Conservation (phyloP, 2,329 filamentous ascomycete genomes). For the Colletotrichum liriopes region DNA sequence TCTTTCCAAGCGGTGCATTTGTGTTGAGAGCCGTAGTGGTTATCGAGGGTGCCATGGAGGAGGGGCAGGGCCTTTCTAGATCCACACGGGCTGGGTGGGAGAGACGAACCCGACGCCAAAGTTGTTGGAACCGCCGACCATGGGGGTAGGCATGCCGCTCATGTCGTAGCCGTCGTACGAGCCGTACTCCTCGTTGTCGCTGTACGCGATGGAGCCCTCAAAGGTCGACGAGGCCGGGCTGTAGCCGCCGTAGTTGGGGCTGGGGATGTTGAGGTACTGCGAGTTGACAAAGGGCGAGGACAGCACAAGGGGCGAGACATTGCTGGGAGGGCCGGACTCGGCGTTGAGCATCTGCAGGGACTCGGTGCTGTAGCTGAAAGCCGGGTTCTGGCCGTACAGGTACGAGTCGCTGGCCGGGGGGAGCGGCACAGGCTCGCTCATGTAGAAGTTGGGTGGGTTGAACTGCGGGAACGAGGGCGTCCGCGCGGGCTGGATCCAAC, state of each 20-base stretch:
- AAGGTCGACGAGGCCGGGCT: conserved; percentile 76
- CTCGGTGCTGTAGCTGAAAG: conserved; percentile 77
- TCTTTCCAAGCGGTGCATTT: conserved; percentile 54
- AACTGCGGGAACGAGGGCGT: conserved; percentile 75
- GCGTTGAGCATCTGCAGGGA: conserved; percentile 71
- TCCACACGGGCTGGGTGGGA: conserved; percentile 75
- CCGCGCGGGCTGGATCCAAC: conserved; percentile 74
- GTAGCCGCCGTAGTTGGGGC: conserved; percentile 72
- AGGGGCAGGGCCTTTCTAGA: conserved; percentile 60
- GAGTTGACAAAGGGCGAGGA: conserved; percentile 69
- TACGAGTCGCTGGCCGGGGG: conserved; percentile 61
- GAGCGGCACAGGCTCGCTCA: conserved; percentile 62
- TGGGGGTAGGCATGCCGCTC: conserved; percentile 59
- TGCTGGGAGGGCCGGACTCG: conserved; percentile 62
- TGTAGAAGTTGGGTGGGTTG: conserved; percentile 68
- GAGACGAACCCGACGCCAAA: conserved; percentile 74
- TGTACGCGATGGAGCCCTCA: conserved; percentile 74
- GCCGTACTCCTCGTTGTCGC: conserved; percentile 72
- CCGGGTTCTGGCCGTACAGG: conserved; percentile 68
- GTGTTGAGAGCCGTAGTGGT: conserved; percentile 57
- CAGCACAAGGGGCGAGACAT: conserved; percentile 69
- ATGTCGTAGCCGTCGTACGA: conserved; percentile 60
- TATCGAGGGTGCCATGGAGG: conserved; percentile 49
- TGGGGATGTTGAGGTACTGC: conserved; percentile 76
- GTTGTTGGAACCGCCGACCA: conserved; percentile 61